phyloP scores from a whole-genome alignment of 2,329 filamentous ascomycete genomes.

The Samsoniella hepiali region DNA sequence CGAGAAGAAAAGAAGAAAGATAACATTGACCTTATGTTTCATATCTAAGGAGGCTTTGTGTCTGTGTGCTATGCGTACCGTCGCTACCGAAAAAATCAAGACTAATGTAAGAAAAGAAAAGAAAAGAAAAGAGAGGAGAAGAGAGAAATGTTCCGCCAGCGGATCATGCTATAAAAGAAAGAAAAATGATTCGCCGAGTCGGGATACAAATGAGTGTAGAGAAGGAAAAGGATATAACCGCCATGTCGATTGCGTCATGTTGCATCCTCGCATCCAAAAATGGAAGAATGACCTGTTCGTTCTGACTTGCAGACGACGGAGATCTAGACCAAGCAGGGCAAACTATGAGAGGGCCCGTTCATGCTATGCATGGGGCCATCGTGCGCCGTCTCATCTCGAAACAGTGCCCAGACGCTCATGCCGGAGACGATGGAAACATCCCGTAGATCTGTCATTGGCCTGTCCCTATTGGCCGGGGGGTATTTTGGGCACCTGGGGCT shows the following conservation, averaged over 20 bases:
- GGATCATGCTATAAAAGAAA: constrained; percentile 1
- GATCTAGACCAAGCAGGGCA: background rate
- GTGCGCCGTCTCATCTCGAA: constrained; percentile 15
- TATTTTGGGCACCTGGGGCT: background rate
- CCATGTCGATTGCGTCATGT: background rate
- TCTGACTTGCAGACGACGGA: background rate
- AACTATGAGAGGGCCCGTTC: background rate
- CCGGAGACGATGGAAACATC: background rate
- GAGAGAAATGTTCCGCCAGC: constrained; percentile 6
- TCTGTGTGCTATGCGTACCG: background rate
- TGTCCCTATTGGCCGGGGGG: background rate
- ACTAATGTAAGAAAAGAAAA: background rate
- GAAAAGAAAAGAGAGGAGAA: background rate
- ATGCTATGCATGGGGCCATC: constrained; percentile 10
- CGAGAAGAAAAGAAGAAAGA: background rate
- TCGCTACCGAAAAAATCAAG: constrained; percentile 3
- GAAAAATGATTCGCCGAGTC: background rate
- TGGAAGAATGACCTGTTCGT: background rate
- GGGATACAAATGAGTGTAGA: background rate
- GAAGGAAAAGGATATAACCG: background rate
- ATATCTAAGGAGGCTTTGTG: background rate
- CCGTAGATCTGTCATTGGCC: background rate
- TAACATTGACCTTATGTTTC: background rate
- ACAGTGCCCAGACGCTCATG: constrained; percentile 4
- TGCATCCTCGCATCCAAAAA: background rate